Base-by-base conservation (phyloP, 345 rosid species). In the Citrus glauca region DNA sequence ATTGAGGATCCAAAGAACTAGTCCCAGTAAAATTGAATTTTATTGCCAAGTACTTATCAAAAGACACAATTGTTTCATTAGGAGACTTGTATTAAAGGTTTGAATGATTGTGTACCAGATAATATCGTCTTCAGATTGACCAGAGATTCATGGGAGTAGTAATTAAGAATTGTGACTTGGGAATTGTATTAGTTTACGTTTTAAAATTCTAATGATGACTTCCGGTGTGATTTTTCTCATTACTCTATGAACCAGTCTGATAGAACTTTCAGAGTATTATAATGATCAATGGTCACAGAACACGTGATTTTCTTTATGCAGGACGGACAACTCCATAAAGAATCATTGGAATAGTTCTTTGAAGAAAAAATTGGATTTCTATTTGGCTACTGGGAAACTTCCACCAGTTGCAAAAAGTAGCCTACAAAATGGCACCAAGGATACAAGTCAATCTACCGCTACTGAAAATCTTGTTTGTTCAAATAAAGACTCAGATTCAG, bases 341-440 rank as follows among this genome's bases (percentile, higher is more conserved):
- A 97, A 97, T 73, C 98, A 97, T 71, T 97, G 99, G 99, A 97
- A 97, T 77, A 94, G 98, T 84, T 94, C 98, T 72, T 70, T 97
- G 91, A 97, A 94, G 92, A 94, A 91, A 87, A 97, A 97, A 76
- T 72, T 91, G 73, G 97, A 94, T 62, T 88, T 89, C 84, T 93
- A 86, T 85, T 79, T 86, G 80, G 86, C 87, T 62, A 90, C 91
- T 17, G 98, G 97, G 79, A 76, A 86, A 60, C 94, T 92, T 76
- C 97, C 98, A 72, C 88, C 90, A 16, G 83, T 72, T 77, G 57
- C 84, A 48, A 97, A 86, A 83, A 85, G 69, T 61, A 85, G 82
- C 60, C 65, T 83, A 61, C 93, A 77, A 76, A 89, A 83, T 77
- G 90, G 85, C 53, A 76, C 69, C 53, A 84, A 78, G 72, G 90